A percentile compares a stretch with the other conserved stretches of the same genome.
phyloP scores from a whole-genome alignment of 2,329 filamentous ascomycete genomes.

The Diplodia seriata region DNA sequence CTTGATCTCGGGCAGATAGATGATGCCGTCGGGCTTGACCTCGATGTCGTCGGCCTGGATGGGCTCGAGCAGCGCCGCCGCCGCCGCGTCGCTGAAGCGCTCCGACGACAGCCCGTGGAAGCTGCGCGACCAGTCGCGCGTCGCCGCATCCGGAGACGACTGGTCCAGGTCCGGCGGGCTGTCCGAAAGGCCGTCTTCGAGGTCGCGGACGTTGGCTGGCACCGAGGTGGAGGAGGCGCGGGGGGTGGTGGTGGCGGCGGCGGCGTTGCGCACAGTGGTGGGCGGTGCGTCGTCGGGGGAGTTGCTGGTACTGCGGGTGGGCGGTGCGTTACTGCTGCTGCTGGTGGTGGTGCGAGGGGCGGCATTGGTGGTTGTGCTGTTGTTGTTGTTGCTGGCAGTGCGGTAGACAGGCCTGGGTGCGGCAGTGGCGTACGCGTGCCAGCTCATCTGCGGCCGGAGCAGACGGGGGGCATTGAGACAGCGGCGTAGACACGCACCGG shows the following conservation, averaged over 20 bases:
- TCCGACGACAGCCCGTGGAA: slow-evolving; percentile 78
- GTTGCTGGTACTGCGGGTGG: slow-evolving; percentile 11
- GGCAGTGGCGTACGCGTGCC: slow-evolving; percentile 19
- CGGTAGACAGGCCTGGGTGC: not conserved
- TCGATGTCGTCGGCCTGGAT: slow-evolving; percentile 80
- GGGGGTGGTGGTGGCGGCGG: slow-evolving; percentile 30
- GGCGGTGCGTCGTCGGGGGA: not conserved
- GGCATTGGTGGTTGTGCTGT: not conserved
- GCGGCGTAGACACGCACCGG: slow-evolving; percentile 17
- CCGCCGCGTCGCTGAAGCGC: slow-evolving; percentile 74
- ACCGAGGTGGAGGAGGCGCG: slow-evolving; percentile 37
- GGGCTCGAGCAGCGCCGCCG: slow-evolving; percentile 71
- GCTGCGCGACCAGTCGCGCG: slow-evolving; percentile 79
- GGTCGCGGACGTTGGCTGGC: slow-evolving; percentile 42
- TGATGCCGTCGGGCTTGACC: slow-evolving; percentile 95
- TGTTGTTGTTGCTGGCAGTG: slow-evolving; percentile 6
- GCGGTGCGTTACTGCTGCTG: slow-evolving; percentile 33
- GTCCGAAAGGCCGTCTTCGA: slow-evolving; percentile 58
- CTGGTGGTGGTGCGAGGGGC: slow-evolving; percentile 35
- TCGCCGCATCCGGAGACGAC: slow-evolving; percentile 47
- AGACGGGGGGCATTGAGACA: slow-evolving; percentile 15
- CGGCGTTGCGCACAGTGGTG: slow-evolving; percentile 16
- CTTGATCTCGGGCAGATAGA: slow-evolving; percentile 98
- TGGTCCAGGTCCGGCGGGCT: slow-evolving; percentile 53
- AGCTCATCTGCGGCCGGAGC: not conserved